Base-by-base conservation (phyloP, 176 grass and related monocot species). In the Typha latifolia region DNA sequence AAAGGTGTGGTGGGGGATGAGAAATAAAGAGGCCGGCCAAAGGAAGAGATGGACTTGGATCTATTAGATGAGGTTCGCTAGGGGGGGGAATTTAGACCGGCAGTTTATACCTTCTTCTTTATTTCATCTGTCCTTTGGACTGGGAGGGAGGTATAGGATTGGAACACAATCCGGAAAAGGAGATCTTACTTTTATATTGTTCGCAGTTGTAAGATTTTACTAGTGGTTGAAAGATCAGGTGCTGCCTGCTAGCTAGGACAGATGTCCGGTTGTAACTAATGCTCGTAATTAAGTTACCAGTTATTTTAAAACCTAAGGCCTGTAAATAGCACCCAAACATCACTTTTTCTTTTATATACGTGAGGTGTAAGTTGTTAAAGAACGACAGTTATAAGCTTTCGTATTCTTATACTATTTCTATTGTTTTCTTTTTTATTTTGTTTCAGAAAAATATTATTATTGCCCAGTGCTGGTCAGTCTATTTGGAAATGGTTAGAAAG, bases 1-100 rank as follows among this genome's bases (percentile, higher is more conserved):
- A 72, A 47, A 69, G 15, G 37, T 69, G 69, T 72, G 69, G 69
- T 72, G 69, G 62, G 69, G 69, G 52, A 19, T 21, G 31, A 47
- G 52, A 56, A 43, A 34, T 59, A 72, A 47, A 20, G 32, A 18
- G 37, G 16, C 3, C 37, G 37, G 16, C 3, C 37, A 6, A 16
- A 43, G 43, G 12, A 34, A 49, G 49, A 12, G 19, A 49, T 49
- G 66, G 66, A 48, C 47, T 37, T 68, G 14, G 65, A 48, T 16
- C 27, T 34, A 68, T 26, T 32, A 19, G 21, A 71, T 32, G 7
- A 59, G 49, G 49, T 71, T 71, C 49, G 69, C 29, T 71, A 49
- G 66, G 15, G 43, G 27, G 14, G 14, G 31, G 14, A 29, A 23
- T 12, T 15, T 64, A 11, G 27, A 37, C 22, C 3, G 27, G 7